phyloP scores from a whole-genome alignment of 495 filamentous ascomycete genomes.

The Sordaria brevicollis region DNA sequence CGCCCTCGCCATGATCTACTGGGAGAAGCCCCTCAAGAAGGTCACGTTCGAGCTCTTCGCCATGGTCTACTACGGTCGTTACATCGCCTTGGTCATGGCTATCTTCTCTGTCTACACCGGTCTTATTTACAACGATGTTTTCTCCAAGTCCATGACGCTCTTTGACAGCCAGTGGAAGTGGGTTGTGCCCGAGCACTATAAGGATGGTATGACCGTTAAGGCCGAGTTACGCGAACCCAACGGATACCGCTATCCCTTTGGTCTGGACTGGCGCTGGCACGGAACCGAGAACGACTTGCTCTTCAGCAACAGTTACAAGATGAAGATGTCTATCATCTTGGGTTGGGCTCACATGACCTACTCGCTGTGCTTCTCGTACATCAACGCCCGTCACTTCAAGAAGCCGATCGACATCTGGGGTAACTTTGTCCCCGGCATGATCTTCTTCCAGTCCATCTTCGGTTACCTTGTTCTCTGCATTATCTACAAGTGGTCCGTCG shows the following conservation, averaged over 20 bases:
- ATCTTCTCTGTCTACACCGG: conserved; percentile 95
- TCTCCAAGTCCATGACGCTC: conserved; percentile 81
- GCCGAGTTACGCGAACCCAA: conserved; percentile 47
- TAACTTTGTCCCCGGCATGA: conserved; percentile 95
- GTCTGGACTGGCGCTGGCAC: conserved; percentile 96
- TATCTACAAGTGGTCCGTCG: conserved; percentile 90
- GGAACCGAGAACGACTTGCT: conserved; percentile 86
- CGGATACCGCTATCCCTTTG: conserved; percentile 81
- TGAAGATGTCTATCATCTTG: conserved; percentile 96
- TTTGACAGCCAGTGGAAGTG: conserved; percentile 79
- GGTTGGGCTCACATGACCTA: conserved; percentile 99
- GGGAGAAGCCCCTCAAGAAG: conserved; percentile 78
- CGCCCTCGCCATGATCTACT: conserved; percentile 87
- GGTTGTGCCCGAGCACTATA: conserved; percentile 61
- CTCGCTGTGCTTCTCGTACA: conserved; percentile 81
- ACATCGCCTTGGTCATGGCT: conserved; percentile 98
- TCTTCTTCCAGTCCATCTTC: conserved; percentile 99
- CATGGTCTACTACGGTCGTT: conserved; percentile 98
- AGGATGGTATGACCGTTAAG: conserved; percentile 45
- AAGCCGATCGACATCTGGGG: conserved; percentile 89
- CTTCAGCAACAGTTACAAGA: conserved; percentile 97
- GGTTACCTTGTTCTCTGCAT: conserved; percentile 92
- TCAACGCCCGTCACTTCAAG: conserved; percentile 93
- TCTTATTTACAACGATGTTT: conserved; percentile 94
- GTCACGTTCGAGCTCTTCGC: conserved; percentile 90